These are phyloP conservation scores for Capronia americana DNA, from an alignment of 2,329 filamentous ascomycete genomes.

Conservation along the genomic window DNA sequence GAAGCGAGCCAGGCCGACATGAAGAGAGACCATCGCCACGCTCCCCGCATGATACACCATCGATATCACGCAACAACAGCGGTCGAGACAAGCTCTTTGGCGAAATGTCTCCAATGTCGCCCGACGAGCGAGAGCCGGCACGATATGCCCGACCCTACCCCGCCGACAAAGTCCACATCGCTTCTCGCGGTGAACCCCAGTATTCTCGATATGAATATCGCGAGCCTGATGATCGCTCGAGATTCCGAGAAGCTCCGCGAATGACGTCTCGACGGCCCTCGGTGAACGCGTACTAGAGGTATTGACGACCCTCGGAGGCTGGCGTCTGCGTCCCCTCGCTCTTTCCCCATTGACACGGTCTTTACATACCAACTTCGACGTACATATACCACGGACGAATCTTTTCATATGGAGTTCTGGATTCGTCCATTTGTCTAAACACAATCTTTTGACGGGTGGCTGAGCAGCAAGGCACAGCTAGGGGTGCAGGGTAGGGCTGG, in stretches of 20 bases:
- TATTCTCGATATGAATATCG: conserved; percentile 31
- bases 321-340: background rate
- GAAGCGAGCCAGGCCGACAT: conserved; percentile 32
- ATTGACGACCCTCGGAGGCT: background rate
- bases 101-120: conserved; percentile 27
- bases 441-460: conserved; percentile 11
- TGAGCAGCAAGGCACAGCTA: background rate
- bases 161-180: conserved; percentile 30
- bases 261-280: conserved; percentile 31
- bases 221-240: conserved; percentile 23
- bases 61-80: conserved; percentile 34
- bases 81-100: conserved; percentile 32
- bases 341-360: background rate
- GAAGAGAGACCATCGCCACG: conserved; percentile 31
- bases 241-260: conserved; percentile 28
- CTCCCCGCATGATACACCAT: conserved; percentile 32
- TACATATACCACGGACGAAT: conserved; percentile 21
- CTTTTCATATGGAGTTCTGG: conserved; percentile 9
- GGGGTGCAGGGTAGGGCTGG: background rate
- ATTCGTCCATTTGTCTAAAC: conserved; percentile 16
- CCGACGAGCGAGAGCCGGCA: conserved; percentile 33
- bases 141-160: conserved; percentile 29
- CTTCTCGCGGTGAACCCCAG: conserved; percentile 28
- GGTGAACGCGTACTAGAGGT: conserved; percentile 29
- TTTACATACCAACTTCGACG: background rate